These are phyloP conservation scores for Apophysomyces trapeziformis DNA, from an alignment of 371 early-diverging fungal species.

Conservation along the genomic window DNA sequence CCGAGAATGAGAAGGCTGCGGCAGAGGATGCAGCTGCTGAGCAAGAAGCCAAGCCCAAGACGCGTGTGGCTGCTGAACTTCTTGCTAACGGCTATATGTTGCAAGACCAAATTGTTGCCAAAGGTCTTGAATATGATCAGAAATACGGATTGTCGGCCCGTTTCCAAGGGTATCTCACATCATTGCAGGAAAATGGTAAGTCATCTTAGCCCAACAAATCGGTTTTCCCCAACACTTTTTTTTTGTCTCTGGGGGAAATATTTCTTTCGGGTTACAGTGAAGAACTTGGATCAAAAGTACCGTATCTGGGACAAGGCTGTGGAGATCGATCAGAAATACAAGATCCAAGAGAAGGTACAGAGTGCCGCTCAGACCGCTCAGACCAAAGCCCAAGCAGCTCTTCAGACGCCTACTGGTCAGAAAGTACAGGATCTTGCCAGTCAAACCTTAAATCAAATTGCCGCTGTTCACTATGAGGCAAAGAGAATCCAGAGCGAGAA, in stretches of 20 bases:
- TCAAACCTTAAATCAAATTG: conserved; percentile 58
- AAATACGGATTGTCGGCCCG: conserved; percentile 54
- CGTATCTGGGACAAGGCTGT: conserved; percentile 60
- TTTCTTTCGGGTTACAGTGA: conserved; percentile 28
- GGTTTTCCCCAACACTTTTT: background rate
- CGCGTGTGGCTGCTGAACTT: conserved; percentile 65
- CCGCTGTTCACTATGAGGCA: conserved; percentile 66
- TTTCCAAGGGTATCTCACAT: conserved; percentile 30
- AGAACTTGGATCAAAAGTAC: conserved; percentile 62
- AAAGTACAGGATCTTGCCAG: conserved; percentile 54
- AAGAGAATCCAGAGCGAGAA: conserved; percentile 43
- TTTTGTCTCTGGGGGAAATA: background rate
- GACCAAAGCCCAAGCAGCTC: conserved; percentile 50
- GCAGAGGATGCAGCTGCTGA: conserved; percentile 19
- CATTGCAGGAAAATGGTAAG: conserved; percentile 41
- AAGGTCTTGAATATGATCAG: conserved; percentile 61
- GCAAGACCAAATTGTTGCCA: conserved; percentile 62
- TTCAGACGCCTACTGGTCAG: conserved; percentile 66
- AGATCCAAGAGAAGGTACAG: conserved; percentile 62
- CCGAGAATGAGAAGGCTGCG: conserved; percentile 22
- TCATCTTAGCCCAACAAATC: background rate
- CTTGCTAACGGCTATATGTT: conserved; percentile 66
- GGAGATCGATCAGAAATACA: conserved; percentile 60
- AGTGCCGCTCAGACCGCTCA: conserved; percentile 52
- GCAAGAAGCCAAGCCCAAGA: conserved; percentile 66